Conservation (phyloP, 148 eudicot species). For the Vaccinium macrocarpon region DNA sequence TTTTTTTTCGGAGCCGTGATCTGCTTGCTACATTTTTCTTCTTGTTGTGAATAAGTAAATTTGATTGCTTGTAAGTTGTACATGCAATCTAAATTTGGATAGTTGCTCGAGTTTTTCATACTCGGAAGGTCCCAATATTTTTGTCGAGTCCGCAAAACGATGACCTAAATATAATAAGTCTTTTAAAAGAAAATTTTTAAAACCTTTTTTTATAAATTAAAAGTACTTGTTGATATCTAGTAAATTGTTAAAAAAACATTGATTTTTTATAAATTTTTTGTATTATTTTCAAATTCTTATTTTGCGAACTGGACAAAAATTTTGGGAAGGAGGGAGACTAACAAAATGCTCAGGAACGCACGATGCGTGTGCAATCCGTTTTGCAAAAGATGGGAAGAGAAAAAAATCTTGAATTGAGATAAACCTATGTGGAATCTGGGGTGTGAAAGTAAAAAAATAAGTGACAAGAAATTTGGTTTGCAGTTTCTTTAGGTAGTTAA, state of each 20-base stretch:
- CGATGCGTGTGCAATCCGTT: neutral
- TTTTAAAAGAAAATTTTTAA: no score
- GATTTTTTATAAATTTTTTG: no score
- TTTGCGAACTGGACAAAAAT: no score
- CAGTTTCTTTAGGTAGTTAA: neutral
- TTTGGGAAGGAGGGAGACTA: no score
- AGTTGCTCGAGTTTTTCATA: neutral
- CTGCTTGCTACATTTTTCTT: neutral
- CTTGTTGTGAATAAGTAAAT: neutral
- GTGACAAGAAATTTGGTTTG: neutral
- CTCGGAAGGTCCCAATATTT: no score
- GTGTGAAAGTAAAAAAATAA: neutral
- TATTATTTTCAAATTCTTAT: no score
- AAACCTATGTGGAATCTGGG: neutral
- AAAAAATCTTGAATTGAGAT: neutral
- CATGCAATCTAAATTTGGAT: neutral
- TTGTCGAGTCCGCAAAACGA: no score
- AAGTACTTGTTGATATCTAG: no score
- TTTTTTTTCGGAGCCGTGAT: neutral
- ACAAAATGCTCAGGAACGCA: no score
- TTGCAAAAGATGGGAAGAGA: neutral
- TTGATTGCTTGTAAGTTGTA: neutral
- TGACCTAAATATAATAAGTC: no score
- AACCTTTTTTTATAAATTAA: no score
- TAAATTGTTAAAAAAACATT: no score